Evolutionary conservation across 164 flowering plant genomes (phyloP).

Genomic region (Liquidambar formosana): DNA sequence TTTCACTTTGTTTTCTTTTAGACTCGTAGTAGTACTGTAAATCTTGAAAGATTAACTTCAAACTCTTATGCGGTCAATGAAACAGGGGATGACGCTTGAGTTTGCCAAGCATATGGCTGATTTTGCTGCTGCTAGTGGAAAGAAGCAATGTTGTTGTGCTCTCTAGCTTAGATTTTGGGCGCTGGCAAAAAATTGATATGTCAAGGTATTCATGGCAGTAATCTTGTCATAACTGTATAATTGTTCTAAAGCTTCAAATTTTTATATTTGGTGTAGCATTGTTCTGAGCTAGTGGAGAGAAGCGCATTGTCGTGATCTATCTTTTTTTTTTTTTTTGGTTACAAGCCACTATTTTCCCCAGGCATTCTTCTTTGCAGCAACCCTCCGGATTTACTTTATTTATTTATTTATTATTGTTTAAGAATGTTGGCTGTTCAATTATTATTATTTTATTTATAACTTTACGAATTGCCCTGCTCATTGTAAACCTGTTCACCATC

Average conservation of each 20-base stretch:
- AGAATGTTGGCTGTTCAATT: not conserved
- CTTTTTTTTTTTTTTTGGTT: not conserved
- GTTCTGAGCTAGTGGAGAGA: no score
- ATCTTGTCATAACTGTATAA: not conserved
- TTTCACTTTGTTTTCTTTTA: not conserved
- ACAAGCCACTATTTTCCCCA: not conserved
- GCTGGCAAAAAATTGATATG: constrained; percentile 64
- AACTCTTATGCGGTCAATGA: constrained; percentile 3
- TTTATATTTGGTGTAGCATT: not conserved
- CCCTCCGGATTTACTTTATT: not conserved
- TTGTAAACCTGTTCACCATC: not conserved
- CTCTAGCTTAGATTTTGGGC: constrained; percentile 85
- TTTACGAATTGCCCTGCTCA: not conserved
- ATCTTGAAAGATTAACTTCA: not conserved
- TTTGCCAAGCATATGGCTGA: constrained; percentile 80
- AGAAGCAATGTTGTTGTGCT: constrained; percentile 81
- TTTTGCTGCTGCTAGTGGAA: constrained; percentile 73
- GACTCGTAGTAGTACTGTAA: not conserved
- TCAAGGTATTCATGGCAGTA: constrained; percentile 50
- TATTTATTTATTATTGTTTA: not conserved
- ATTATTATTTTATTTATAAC: not conserved
- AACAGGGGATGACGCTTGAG: constrained; percentile 85
- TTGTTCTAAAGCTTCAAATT: not conserved
- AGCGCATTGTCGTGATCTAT: no score
- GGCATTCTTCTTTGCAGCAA: not conserved